Conservation (phyloP, 768 basidiomycete species). For the Cystobasidium tubakii region DNA sequence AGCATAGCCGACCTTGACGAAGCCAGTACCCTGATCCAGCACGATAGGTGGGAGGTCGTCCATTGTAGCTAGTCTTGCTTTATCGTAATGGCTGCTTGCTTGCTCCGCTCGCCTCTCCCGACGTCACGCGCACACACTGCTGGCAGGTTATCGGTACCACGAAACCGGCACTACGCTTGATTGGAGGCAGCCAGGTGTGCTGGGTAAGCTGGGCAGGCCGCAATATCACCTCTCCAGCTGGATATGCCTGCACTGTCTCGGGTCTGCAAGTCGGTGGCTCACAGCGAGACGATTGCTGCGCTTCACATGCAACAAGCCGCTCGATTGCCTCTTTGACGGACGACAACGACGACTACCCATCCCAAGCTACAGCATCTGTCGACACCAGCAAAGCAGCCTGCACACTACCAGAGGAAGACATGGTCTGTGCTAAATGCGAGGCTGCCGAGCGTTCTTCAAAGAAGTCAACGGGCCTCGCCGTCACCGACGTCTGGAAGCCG, state of each 20-base stretch:
- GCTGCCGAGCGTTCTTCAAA: constrained; percentile 14
- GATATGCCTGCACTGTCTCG: neutral
- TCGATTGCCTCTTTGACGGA: neutral
- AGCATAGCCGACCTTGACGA: constrained; percentile 25
- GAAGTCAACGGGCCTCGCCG: constrained; percentile 11
- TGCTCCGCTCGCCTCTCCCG: constrained; percentile 1
- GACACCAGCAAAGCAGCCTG: too few species aligned
- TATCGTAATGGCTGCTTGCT: neutral
- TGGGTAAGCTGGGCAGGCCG: too few species aligned
- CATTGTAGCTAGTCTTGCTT: neutral
- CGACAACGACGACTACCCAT: neutral
- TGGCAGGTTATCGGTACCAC: too few species aligned
- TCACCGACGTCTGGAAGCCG: constrained; percentile 30
- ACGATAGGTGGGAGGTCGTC: constrained; percentile 30
- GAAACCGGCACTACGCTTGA: too few species aligned
- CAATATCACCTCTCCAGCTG: neutral
- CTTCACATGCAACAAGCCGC: neutral
- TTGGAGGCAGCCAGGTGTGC: too few species aligned
- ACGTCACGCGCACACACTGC: neutral
- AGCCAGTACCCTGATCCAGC: constrained; percentile 32
- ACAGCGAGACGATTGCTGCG: neutral
- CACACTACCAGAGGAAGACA: neutral
- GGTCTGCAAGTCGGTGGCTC: neutral
- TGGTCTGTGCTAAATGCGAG: constrained; percentile 35
- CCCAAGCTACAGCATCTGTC: too few species aligned